Conservation (phyloP, 2,329 filamentous ascomycete genomes). For the Fusarium solani-melongenae region DNA sequence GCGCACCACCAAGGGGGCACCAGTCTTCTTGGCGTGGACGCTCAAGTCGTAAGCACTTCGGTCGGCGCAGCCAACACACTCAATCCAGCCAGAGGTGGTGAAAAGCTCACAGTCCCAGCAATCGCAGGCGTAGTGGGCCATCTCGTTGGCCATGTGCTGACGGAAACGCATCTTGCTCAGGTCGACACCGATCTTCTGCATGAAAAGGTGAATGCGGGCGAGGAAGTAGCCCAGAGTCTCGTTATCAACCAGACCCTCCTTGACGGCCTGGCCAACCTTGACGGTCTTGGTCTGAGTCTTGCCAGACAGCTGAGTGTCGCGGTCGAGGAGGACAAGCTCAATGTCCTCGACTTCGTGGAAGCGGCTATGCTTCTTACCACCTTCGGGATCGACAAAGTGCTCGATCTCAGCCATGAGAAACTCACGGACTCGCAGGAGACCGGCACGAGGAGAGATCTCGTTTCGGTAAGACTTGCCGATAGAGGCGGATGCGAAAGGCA, state of each 20-base stretch:
- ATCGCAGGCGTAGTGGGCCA: conserved; percentile 92
- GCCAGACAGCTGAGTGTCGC: conserved; percentile 85
- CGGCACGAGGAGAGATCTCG: conserved; percentile 93
- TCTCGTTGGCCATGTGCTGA: conserved; percentile 87
- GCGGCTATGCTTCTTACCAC: conserved; percentile 92
- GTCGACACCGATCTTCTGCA: conserved; percentile 89
- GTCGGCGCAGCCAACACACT: conserved; percentile 97
- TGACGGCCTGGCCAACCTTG: conserved; percentile 87
- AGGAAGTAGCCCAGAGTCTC: conserved; percentile 98
- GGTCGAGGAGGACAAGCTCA: conserved; percentile 85
- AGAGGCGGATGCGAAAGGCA: conserved; percentile 97
- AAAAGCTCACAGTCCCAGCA: conserved; percentile 97
- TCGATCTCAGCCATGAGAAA: conserved; percentile 99
- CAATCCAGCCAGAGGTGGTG: conserved; percentile 95
- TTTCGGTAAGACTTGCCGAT: conserved; percentile 99
- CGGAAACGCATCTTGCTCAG: conserved; percentile 91
- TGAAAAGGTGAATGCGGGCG: conserved; percentile 90
- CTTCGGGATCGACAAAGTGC: conserved; percentile 94
- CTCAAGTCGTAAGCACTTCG: conserved; percentile 93
- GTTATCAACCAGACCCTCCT: conserved; percentile 87
- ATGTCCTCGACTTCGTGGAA: conserved; percentile 88
- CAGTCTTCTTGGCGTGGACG: conserved; percentile 94
- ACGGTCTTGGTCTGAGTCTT: conserved; percentile 80
- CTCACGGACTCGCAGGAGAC: conserved; percentile 92
- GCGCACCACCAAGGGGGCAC: conserved; percentile 84